These are phyloP conservation scores for Termitomyces sp. DNA, from an alignment of 768 basidiomycete species.

Conservation along the genomic window DNA sequence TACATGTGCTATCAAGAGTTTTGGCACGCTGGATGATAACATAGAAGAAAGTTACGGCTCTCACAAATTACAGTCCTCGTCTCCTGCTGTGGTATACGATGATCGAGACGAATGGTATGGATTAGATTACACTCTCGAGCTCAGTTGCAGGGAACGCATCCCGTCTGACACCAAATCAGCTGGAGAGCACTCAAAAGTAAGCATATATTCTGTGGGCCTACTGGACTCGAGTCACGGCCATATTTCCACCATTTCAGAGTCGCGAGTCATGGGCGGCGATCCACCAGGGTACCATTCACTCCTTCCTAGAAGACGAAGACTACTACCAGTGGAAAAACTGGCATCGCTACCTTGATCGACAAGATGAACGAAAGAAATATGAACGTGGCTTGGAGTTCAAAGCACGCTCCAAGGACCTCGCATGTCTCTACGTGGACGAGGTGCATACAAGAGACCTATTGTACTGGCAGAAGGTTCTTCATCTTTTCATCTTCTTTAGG, in stretches of 20 bases:
- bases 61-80: not conserved
- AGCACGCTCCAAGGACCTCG: constrained; percentile 23
- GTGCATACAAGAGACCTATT: constrained; percentile 27
- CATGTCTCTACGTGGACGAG: constrained; percentile 31
- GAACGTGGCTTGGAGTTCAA: constrained; percentile 27
- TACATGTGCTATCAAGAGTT: constrained; percentile 9
- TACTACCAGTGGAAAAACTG: constrained; percentile 39
- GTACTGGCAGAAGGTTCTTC: constrained; percentile 26
- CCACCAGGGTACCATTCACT: constrained; percentile 30
- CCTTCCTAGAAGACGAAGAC: constrained; percentile 33
- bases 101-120: constrained; percentile 37
- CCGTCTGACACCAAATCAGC: constrained; percentile 23
- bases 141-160: constrained; percentile 31
- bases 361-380: constrained; percentile 26
- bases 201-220: not conserved
- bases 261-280: constrained; percentile 40
- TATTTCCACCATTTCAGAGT: constrained; percentile 22
- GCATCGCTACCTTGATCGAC: constrained; percentile 35
- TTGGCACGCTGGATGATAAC: constrained; percentile 11
- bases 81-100: not conserved
- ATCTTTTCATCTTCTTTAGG: not conserved
- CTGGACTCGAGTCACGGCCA: not conserved
- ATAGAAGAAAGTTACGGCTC: not conserved
- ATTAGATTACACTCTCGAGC: constrained; percentile 35
- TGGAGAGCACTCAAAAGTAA: constrained; percentile 36